phyloP scores from a whole-genome alignment of 805 yeast genomes.

The Lipomyces japonicus region DNA sequence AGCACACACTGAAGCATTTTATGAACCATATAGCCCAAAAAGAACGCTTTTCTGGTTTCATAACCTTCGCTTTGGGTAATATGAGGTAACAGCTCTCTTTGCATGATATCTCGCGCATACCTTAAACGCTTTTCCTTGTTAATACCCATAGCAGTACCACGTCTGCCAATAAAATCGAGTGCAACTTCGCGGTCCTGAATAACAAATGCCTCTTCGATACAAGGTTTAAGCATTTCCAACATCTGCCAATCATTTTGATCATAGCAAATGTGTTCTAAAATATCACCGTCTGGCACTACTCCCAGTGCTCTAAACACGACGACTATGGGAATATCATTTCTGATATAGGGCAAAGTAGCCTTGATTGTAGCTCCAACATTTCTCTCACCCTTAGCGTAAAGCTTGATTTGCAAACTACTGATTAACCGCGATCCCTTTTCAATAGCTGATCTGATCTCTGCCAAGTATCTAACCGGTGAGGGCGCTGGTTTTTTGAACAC shows the following conservation, averaged over 20 bases:
- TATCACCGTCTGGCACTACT: conserved; percentile 98
- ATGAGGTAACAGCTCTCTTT: conserved; percentile 93
- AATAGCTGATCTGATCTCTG: conserved; percentile 93
- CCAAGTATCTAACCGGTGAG: conserved; percentile 91
- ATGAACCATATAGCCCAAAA: conserved; percentile 96
- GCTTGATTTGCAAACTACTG: conserved; percentile 88
- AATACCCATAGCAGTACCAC: conserved; percentile 95
- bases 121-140: conserved; percentile 97
- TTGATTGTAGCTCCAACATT: conserved; percentile 80
- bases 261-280: conserved; percentile 94
- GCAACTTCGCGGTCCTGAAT: conserved; percentile 98
- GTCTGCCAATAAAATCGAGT: conserved; percentile 94
- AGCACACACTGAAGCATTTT: conserved; percentile 90
- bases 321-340: conserved; percentile 94
- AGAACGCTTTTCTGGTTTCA: conserved; percentile 94
- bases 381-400: conserved; percentile 70
- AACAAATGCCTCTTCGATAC: conserved; percentile 98
- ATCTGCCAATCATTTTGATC: conserved; percentile 99
- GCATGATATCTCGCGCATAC: conserved; percentile 93
- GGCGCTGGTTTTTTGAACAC: conserved; percentile 97
- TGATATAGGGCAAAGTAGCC: conserved; percentile 93
- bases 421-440: conserved; percentile 97
- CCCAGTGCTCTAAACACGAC: conserved; percentile 97
- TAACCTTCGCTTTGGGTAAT: conserved; percentile 96
- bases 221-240: conserved; percentile 98